Evolutionary conservation across 2,329 filamentous ascomycete genomes (phyloP).

Genomic region (Aureobasidium mangrovei): DNA sequence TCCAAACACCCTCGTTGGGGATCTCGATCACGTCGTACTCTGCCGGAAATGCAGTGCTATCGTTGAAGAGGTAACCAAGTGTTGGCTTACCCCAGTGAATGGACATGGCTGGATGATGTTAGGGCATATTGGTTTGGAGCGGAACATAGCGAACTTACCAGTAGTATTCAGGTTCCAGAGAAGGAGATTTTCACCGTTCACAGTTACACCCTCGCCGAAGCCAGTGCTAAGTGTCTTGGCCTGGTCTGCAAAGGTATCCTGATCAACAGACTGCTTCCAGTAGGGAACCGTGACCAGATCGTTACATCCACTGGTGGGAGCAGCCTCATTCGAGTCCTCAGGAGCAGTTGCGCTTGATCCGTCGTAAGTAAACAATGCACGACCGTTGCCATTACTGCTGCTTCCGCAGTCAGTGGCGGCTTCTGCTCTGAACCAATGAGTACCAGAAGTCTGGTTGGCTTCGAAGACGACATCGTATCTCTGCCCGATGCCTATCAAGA

Average conservation of each 20-base stretch:
- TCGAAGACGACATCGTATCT: conserved; percentile 40
- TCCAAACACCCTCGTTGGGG: conserved; percentile 33
- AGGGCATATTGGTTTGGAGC: neutral
- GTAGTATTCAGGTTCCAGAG: conserved; percentile 30
- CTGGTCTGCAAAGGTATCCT: conserved; percentile 24
- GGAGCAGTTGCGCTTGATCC: conserved; percentile 18
- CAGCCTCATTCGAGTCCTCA: conserved; percentile 18
- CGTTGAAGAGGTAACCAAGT: conserved; percentile 34
- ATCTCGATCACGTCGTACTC: conserved; percentile 35
- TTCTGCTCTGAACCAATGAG: conserved; percentile 39
- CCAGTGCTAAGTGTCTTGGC: conserved; percentile 23
- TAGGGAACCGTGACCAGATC: conserved; percentile 25
- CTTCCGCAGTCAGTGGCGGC: conserved; percentile 28
- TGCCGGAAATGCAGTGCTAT: conserved; percentile 32
- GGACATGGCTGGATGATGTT: conserved; percentile 27
- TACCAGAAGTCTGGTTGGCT: conserved; percentile 36
- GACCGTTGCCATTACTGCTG: conserved; percentile 27
- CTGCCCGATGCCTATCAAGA: conserved; percentile 36
- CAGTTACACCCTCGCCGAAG: conserved; percentile 22
- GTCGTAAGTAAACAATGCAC: conserved; percentile 29
- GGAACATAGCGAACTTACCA: neutral
- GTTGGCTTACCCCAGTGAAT: conserved; percentile 38
- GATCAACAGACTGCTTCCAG: conserved; percentile 30
- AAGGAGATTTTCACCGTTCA: conserved; percentile 31
- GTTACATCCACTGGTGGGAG: conserved; percentile 22